Base-by-base conservation (phyloP, 495 filamentous ascomycete genomes). In the Aspergillus diversus region DNA sequence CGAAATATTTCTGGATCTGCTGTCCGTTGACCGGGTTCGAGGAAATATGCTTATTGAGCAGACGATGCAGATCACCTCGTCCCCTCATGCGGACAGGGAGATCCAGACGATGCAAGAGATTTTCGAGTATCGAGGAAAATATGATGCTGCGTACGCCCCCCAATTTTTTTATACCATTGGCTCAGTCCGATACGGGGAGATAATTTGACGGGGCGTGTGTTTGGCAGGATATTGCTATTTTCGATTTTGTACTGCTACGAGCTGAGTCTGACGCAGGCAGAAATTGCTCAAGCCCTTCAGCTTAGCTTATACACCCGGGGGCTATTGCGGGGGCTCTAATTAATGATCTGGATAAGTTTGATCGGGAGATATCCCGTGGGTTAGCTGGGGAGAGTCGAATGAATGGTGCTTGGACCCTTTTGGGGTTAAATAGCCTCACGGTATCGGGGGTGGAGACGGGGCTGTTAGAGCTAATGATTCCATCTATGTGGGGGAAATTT, bases 1-100 rank as follows among this genome's bases (percentile, higher is more conserved):
- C n/a, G n/a, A 43, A 43, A 43, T 43, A 43, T 43, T 43, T n/a
- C n/a, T 43, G 39, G 39, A 43, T n/a, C n/a, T 43, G 39, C 39
- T 43, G n/a, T 43, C 39, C n/a, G 39, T 8, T 11, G 39, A 43
- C n/a, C 39, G 39, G 11, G 11, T n/a, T 43, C 39, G 39, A 43
- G 39, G 39, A 43, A 9, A 43, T 43, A 43, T 43, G 39, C 39
- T 43, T n/a, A 9, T 43, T 9, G n/a, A n/a, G 11, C 12, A 11
- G 39, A 43, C 39, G 11, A 43, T 43, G 39, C 39, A 7, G 39
- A n/a, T n/a, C n/a, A 43, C n/a, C 39, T 43, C 39, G 12, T 43
- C 39, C 39, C 39, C 11, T 43, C n/a, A n/a, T 43, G 39, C 39
- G 11, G 39, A 11, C n/a, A 11, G 39, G 12, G 39, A 43, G n/a